Conservation (phyloP, 139 green algal species). For the Picochlorum sp. region DNA sequence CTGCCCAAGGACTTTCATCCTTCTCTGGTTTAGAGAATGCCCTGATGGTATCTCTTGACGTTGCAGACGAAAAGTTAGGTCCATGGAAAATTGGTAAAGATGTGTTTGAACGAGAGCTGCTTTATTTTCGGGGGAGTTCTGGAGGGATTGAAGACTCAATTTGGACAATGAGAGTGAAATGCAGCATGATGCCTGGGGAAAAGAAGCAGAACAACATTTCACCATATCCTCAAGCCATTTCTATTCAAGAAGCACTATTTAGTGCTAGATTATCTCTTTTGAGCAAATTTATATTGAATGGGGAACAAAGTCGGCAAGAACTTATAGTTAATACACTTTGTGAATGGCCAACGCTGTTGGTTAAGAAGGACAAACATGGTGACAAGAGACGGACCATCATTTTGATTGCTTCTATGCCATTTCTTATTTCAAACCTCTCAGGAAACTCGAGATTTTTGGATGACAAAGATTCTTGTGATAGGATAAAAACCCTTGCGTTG, state of each 20-base stretch:
- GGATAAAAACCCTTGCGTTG: constrained; percentile 27
- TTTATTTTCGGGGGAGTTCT: constrained; percentile 38
- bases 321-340: background rate
- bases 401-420: background rate
- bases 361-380: constrained; percentile 5
- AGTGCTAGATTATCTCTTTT: background rate
- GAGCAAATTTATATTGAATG: no score
- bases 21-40: background rate
- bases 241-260: no score
- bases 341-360: background rate
- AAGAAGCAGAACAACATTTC: no score
- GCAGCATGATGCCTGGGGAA: no score
- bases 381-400: constrained; percentile 13
- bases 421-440: no score
- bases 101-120: constrained; percentile 50
- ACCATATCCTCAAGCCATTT: no score
- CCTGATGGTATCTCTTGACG: constrained; percentile 21
- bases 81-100: constrained; percentile 46
- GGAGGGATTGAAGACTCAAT: constrained; percentile 39
- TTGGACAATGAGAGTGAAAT: constrained; percentile 43
- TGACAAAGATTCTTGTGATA: no score
- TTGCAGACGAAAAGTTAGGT: constrained; percentile 49
- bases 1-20: no score
- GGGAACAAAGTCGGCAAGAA: no score
- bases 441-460: no score